A percentile compares a stretch with the other conserved stretches of the same genome.
Evolutionary conservation across 805 yeast species (phyloP).

Genomic region (Zygosaccharomyces siamensis): DNA sequence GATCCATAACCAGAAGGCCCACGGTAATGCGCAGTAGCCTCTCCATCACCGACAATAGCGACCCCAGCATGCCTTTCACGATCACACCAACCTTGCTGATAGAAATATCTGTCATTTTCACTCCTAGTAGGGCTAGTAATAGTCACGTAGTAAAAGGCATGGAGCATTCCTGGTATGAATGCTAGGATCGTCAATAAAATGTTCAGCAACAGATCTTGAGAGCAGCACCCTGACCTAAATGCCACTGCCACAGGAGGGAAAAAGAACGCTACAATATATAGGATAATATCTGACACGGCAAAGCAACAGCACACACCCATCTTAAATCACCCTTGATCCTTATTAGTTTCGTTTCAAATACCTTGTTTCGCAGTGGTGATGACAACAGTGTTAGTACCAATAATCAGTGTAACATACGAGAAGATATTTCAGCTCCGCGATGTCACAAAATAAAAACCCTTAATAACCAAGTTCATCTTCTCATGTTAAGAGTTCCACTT

Average conservation of each 20-base stretch:
- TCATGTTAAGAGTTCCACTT: slow-evolving; percentile 20
- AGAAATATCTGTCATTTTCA: slow-evolving; percentile 25
- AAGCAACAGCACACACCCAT: slow-evolving; percentile 28
- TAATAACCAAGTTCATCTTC: background rate
- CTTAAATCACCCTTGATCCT: background rate
- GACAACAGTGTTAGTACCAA: background rate
- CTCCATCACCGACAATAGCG: background rate
- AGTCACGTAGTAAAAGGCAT: slow-evolving; percentile 50
- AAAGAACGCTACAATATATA: slow-evolving; percentile 55
- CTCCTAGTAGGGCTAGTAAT: slow-evolving; percentile 31
- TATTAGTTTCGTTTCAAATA: background rate
- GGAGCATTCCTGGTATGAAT: slow-evolving; percentile 69
- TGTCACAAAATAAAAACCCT: slow-evolving; percentile 2
- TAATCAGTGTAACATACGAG: background rate
- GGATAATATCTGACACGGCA: slow-evolving; percentile 46
- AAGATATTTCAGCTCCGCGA: slow-evolving; percentile 4
- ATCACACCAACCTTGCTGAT: slow-evolving; percentile 34
- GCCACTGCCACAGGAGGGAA: slow-evolving; percentile 74
- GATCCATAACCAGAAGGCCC: slow-evolving; percentile 6
- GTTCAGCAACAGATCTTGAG: slow-evolving; percentile 54
- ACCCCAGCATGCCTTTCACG: slow-evolving; percentile 21
- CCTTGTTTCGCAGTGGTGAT: background rate
- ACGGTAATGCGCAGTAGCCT: background rate
- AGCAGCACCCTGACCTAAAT: slow-evolving; percentile 57
- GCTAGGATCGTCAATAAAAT: slow-evolving; percentile 65